phyloP scores from a whole-genome alignment of 2,329 filamentous ascomycete genomes.

The Botrytis medusae region DNA sequence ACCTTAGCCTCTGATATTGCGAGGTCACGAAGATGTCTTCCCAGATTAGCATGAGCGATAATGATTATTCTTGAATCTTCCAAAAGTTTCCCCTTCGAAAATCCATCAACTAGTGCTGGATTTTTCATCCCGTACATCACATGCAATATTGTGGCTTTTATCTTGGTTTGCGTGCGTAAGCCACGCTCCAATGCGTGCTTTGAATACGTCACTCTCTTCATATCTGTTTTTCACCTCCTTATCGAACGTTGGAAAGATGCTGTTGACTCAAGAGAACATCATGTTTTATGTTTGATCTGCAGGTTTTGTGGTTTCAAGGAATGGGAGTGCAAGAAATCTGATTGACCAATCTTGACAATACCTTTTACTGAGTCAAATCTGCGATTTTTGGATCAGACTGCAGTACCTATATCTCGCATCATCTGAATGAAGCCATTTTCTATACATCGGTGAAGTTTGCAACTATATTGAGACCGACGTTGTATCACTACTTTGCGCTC shows the following conservation, averaged over 20 bases:
- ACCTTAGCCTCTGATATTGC: fast-evolving
- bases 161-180: neutral
- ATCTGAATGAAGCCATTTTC: neutral
- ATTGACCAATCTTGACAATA: neutral
- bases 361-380: neutral
- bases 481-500: neutral
- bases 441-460: fast-evolving
- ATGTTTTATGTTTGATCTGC: neutral
- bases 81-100: neutral
- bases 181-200: neutral
- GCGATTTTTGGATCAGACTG: fast-evolving
- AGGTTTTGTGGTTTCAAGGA: neutral
- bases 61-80: neutral
- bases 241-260: neutral
- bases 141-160: neutral
- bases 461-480: neutral
- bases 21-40: neutral
- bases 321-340: fast-evolving
- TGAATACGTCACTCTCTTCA: neutral
- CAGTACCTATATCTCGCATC: neutral
- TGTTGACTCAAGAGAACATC: neutral
- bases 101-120: neutral
- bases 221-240: neutral
- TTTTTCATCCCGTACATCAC: neutral
- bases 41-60: neutral